Base-by-base conservation (phyloP, 2,329 filamentous ascomycete genomes). In the Beauveria medogensis region DNA sequence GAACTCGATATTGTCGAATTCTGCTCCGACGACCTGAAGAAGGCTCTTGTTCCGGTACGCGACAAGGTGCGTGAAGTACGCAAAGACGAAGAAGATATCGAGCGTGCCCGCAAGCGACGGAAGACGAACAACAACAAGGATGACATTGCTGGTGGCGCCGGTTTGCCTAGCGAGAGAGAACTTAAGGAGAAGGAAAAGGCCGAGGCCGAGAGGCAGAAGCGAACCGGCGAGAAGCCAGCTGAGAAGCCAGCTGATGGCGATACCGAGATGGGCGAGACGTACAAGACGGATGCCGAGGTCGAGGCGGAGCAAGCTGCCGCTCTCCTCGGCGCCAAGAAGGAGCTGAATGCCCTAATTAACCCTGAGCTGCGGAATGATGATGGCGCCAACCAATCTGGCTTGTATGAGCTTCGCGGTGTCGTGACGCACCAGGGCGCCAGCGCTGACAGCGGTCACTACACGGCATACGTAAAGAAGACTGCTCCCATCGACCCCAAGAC, bases 401-500 rank as follows among this genome's bases (percentile, higher is more conserved):
- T 99, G 40, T 99, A 97, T 74, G 93, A 99, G 77, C 84, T 99
- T 50, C 86, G 93, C 28, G 94, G 91, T 53, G 89, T 99, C 5
- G 90, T 99, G 63, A 96, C 95, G 34, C 94, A 99, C 74, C 94
- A 99, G 75, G 94, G 94, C 64, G 91, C 92, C 62, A 96, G 92
- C 71, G 94, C 94, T 22, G 94, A 99, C 75, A 97, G 93, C 69
- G 94, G 94, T 8, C 94, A 99, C 76, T 99, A 99, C 80, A 99
- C 95, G 5, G 88, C 92, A 0, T 99, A 96, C 72, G 90, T 99
- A 67, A 99, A 97, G 82, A 97, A 99, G 82, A 81, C 88, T 63
- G 87, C 84, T 0, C 77, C 80, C 10, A 77, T 91, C 62, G 89
- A 95, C 67, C 81, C 87, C 18, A 85, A 86, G 69, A 90, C 88